Evolutionary conservation across 192 early-diverging fungal genomes (phyloP), one percentile per base, ranked within the genome.

Genomic region (Linnemannia elongata): DNA sequence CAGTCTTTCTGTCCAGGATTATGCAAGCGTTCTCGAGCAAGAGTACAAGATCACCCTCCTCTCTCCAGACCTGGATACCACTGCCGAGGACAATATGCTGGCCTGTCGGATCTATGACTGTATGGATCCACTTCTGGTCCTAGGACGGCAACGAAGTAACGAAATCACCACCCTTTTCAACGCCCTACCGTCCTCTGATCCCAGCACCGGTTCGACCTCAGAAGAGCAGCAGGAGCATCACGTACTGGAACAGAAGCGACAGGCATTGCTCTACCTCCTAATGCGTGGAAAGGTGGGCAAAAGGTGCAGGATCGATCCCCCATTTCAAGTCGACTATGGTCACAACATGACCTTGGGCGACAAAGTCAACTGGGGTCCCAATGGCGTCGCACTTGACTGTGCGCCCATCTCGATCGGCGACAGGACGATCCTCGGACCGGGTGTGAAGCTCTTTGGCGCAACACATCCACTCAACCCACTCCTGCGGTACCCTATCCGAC

Each of bases 241-340:
- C 35, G 10, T 18, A 3, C 10, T 45, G 41, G 24, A 73, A 27
- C 74, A 39, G 36, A 36, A 20, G 20, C n/a, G 74, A 39, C 27
- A 57, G n/a, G 74, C 74, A 2, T 55, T 52, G 4, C 27, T 75
- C 18, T 36, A 41, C 36, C 33, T 75, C 47, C 33, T 75, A 7
- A 75, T 54, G 3, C 17, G 1, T 1, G 74, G 73, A 4, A 44
- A 75, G 18, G 73, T 88, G 30, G 92, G 82, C 27, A 89, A 92
- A 24, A 88, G 90, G 33, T 89, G 83, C 24, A 74, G 74, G 2
- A 93, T 96, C n/a, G 90, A 94, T 45, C 85, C 90, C 9, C 95
- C 92, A 4, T 89, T 95, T 38, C 89, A 88, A 35, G 91, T 90
- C 70, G 96, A 96, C 83, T 97, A 96, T 79, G 95, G 93, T 0